phyloP scores from a whole-genome alignment of 1,284 basidiomycete genomes.

The Cronartium quercuum region DNA sequence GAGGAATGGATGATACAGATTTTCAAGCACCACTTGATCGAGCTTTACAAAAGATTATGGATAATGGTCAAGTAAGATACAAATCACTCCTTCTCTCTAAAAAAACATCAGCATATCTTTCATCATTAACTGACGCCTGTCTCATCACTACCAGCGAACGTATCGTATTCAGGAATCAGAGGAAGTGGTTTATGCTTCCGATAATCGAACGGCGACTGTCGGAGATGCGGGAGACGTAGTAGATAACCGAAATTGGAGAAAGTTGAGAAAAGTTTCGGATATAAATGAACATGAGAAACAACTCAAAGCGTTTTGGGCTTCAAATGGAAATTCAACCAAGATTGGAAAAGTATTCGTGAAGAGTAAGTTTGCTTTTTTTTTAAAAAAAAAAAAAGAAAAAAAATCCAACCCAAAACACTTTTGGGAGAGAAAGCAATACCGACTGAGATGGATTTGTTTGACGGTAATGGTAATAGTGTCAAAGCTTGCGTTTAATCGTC shows the following conservation, averaged over 20 bases:
- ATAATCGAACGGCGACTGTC: constrained; percentile 14
- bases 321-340: constrained; percentile 21
- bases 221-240: constrained; percentile 35
- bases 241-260: constrained; percentile 34
- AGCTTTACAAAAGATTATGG: constrained; percentile 14
- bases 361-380: constrained; percentile 14
- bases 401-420: background rate
- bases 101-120: background rate
- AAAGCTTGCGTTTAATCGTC: constrained; percentile 13
- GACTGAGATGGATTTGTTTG: background rate
- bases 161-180: constrained; percentile 30
- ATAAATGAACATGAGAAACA: constrained; percentile 37
- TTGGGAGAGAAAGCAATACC: background rate
- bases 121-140: background rate
- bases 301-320: constrained; percentile 35
- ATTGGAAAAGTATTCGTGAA: constrained; percentile 37
- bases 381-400: too few relatives aligned
- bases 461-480: constrained; percentile 2
- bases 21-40: constrained; percentile 29
- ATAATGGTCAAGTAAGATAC: constrained; percentile 2
- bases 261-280: constrained; percentile 35
- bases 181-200: constrained; percentile 27
- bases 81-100: background rate
- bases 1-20: constrained; percentile 2
- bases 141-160: background rate